These are phyloP conservation scores for Tricharina praecox DNA, from an alignment of 495 filamentous ascomycete species.

Conservation along the genomic window DNA sequence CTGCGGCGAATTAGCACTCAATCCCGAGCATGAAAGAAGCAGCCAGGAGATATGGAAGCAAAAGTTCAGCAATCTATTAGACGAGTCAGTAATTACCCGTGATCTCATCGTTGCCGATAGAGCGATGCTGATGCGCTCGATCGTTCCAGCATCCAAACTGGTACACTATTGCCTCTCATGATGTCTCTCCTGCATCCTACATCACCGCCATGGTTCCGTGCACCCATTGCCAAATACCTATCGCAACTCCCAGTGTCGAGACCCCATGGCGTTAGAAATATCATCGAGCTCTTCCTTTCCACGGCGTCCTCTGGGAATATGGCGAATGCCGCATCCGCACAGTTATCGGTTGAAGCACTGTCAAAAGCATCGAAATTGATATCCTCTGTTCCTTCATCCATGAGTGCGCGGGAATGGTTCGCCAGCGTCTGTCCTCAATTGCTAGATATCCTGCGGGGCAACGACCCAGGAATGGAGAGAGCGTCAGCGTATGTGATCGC, in stretches of 20 bases:
- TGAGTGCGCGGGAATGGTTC: slow-evolving; percentile 34
- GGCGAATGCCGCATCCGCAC: slow-evolving; percentile 1
- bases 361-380: slow-evolving; percentile 41
- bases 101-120: neutral
- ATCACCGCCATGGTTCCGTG: slow-evolving; percentile 11
- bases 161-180: slow-evolving; percentile 13
- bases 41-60: slow-evolving; percentile 21
- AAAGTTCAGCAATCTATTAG: slow-evolving; percentile 29
- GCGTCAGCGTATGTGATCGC: slow-evolving; percentile 42
- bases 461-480: slow-evolving; percentile 34
- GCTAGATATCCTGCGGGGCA: slow-evolving; percentile 36
- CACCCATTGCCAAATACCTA: slow-evolving; percentile 12
- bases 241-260: slow-evolving; percentile 21
- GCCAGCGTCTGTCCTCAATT: slow-evolving; percentile 38
- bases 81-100: slow-evolving; percentile 28
- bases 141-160: slow-evolving; percentile 19
- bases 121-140: slow-evolving; percentile 1
- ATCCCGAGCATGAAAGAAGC: slow-evolving; percentile 10
- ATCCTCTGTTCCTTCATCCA: slow-evolving; percentile 37
- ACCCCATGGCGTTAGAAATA: slow-evolving; percentile 17
- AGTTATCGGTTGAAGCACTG: slow-evolving; percentile 41
- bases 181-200: slow-evolving; percentile 21
- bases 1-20: slow-evolving; percentile 26
- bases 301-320: slow-evolving; percentile 7
- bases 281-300: slow-evolving; percentile 24